Evolutionary conservation across 768 basidiomycete genomes (phyloP), one percentile per base, ranked within the genome.

Genomic region (Russula abietina): DNA sequence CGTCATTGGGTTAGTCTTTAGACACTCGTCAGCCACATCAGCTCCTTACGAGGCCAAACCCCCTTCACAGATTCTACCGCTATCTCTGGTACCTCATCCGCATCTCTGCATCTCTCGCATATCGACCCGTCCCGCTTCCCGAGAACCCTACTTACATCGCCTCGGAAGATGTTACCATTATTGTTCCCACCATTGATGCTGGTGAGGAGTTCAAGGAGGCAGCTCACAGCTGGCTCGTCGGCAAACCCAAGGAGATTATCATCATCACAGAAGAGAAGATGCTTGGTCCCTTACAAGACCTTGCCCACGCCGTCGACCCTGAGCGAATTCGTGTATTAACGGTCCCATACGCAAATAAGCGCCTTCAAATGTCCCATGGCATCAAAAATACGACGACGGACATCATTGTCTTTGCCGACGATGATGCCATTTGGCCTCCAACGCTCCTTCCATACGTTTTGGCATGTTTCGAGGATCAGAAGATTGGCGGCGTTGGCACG

Each of bases 161-260:
- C 56, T 80, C 83, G 1, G 93, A 97, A 72, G 93, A 97, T 78
- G 93, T 97, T 67, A 97, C 93, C 46, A 95, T 96, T 72, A 93
- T 97, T 64, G 94, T 96, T 3, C 93, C 93, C 43, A 96, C 93
- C 64, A 95, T 97, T 71, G 93, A 97, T 72, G 93, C 94, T 3
- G 94, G 93, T 55, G 92, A 94, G 74, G 92, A 93, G 74, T 94
- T 95, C 80, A 91, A 92, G 77, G 89, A 93, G 74, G 92, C 92
- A 45, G 93, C 93, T 38, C 82, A 89, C 75, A 88, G 84, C 70
- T 96, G 93, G 94, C 88, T 97, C 65, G 86, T 86, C 68, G 91
- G 93, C 69, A 87, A 90, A 68, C 94, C 93, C 17, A 94, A 93
- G 72, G 93, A 86, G 72, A 85, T 87, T 70, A 74, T 87, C 74